Evolutionary conservation across 2,329 filamentous ascomycete genomes (phyloP), one percentile per base, ranked within the genome.

Genomic region (Calonectria honghensis): DNA sequence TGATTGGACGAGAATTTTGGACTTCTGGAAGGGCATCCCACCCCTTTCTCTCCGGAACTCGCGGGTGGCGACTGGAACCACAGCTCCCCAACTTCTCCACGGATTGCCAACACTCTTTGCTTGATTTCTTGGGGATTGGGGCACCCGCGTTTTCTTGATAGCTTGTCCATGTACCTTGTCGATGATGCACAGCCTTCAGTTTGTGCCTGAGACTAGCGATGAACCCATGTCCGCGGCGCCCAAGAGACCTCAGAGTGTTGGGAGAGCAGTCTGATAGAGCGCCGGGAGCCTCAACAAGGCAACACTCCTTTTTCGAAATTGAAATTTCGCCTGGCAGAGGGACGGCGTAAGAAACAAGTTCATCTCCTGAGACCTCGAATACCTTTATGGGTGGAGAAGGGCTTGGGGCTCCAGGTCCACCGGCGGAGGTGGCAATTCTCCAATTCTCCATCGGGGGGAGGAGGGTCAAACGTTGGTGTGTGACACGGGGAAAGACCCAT

Each of bases 61-160:
- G 27, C 57, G 57, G 57, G 57, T 63, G 57, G 57, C 57, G 57
- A 63, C 16, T 45, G n/a, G 35, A 16, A 61, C 57, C 35, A 41
- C 57, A 61, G n/a, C 35, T 61, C 57, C 57, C 57, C 57, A 63
- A 63, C 57, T 63, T 63, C 57, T 63, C 57, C 57, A 63, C 57
- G 57, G 35, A 24, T 41, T 63, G 24, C 24, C 35, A 45, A 63
- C 57, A 18, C n/a, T 39, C 35, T 41, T 45, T 63, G 41, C 45
- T 48, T 48, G 45, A 24, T 48, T 39, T 63, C 35, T 63, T 63
- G 57, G 35, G 35, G 57, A 63, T 63, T 63, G 57, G 57, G 57
- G 57, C 35, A 29, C 57, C 57, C 57, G 57, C 57, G 57, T 63
- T 63, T 59, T 41, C 29, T 63, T 41, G 35, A 41, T 24, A 39